These are phyloP conservation scores for Rutstroemia sp. DNA, from an alignment of 2,329 filamentous ascomycete species.

Conservation along the genomic window DNA sequence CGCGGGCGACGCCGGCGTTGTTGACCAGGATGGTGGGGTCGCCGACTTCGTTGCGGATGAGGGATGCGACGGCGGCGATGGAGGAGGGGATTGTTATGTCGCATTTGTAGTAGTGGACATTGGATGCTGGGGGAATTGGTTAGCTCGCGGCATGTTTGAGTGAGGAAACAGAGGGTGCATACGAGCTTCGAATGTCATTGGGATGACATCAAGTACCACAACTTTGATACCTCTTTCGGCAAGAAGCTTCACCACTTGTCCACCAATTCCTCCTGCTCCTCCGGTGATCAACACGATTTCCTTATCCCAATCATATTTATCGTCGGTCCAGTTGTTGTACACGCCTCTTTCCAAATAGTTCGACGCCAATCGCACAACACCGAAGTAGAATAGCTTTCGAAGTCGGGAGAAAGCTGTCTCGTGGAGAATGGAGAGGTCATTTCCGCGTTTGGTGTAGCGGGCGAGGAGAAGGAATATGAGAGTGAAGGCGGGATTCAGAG, in stretches of 20 bases:
- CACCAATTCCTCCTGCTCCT: slow-evolving; percentile 67
- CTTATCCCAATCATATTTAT: slow-evolving; percentile 55
- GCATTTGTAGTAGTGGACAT: slow-evolving; percentile 62
- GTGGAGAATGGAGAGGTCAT: slow-evolving; percentile 45
- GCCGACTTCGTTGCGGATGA: slow-evolving; percentile 50
- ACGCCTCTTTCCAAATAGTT: slow-evolving; percentile 43
- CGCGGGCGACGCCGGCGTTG: slow-evolving; percentile 59
- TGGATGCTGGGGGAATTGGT: slow-evolving; percentile 32
- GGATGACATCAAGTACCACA: slow-evolving; percentile 63
- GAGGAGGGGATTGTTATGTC: slow-evolving; percentile 55
- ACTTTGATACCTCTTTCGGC: slow-evolving; percentile 58
- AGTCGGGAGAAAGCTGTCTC: slow-evolving; percentile 44
- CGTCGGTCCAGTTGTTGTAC: slow-evolving; percentile 42
- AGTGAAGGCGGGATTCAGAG: slow-evolving; percentile 57
- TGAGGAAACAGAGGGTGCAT: slow-evolving; percentile 17
- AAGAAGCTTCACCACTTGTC: slow-evolving; percentile 55
- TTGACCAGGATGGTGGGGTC: slow-evolving; percentile 64
- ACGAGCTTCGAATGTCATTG: slow-evolving; percentile 46
- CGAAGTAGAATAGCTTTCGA: slow-evolving; percentile 45
- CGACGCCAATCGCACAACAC: slow-evolving; percentile 41
- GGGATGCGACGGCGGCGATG: slow-evolving; percentile 43
- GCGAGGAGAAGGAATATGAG: slow-evolving; percentile 56
- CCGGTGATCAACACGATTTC: slow-evolving; percentile 71
- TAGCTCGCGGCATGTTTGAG: not conserved
- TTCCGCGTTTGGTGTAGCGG: slow-evolving; percentile 55